phyloP scores from a whole-genome alignment of 495 filamentous ascomycete genomes.

The Thozetella sp. region DNA sequence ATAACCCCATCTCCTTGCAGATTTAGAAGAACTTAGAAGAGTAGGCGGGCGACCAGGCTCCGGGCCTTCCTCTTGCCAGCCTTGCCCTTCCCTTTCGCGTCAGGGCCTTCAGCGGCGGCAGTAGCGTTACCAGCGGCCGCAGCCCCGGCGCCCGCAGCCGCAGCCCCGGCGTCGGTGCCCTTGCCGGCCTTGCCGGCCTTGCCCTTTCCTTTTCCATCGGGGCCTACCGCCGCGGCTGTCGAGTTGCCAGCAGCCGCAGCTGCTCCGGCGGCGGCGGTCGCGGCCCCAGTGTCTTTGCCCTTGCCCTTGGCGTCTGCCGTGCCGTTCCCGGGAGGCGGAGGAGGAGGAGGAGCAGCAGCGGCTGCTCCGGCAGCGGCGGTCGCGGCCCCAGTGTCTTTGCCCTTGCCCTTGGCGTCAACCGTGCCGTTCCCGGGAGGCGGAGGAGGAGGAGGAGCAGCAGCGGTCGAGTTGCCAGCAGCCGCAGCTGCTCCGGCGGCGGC shows the following conservation, averaged over 20 bases:
- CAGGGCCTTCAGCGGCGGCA: constrained; percentile 4
- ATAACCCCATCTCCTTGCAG: too few species aligned
- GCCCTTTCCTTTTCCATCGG: not conserved
- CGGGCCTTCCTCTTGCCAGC: too few species aligned
- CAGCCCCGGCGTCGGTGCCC: not conserved
- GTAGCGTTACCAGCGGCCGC: not conserved
- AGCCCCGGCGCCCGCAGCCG: not conserved
- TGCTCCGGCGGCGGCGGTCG: not conserved
- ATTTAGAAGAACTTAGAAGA: too few species aligned
- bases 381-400: constrained; percentile 1
- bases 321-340: not conserved
- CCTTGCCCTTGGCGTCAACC: constrained; percentile 3
- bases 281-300: not conserved
- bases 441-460: not conserved
- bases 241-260: constrained; percentile 2
- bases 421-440: not conserved
- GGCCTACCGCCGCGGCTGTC: not conserved
- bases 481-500: not conserved
- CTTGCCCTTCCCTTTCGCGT: constrained; percentile 8
- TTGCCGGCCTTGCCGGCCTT: constrained; percentile 2
- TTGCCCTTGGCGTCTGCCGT: constrained; percentile 1
- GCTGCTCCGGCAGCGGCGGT: not conserved
- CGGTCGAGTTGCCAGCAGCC: too few species aligned
- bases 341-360: not conserved
- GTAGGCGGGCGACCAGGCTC: too few species aligned